Evolutionary conservation across 2,329 filamentous ascomycete genomes (phyloP).

Genomic region (Corinectria fuckeliana): DNA sequence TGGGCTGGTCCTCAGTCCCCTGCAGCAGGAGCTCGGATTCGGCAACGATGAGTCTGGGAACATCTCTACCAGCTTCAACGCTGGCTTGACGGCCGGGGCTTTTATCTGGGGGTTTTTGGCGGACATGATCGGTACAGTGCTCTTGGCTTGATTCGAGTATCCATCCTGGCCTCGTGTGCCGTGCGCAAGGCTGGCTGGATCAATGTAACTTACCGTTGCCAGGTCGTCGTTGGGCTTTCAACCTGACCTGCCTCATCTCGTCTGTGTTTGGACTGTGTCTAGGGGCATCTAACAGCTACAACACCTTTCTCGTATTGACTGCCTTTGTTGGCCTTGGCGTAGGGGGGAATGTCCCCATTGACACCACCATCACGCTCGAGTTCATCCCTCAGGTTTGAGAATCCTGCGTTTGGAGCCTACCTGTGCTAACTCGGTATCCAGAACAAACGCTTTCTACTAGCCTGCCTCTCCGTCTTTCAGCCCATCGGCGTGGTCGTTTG

Average conservation of each 20-base stretch:
- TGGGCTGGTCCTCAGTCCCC: constrained; percentile 58
- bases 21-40: constrained; percentile 65
- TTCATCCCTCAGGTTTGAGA: constrained; percentile 54
- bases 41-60: constrained; percentile 47
- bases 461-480: constrained; percentile 61
- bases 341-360: constrained; percentile 62
- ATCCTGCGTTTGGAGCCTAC: not conserved
- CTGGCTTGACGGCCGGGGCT: constrained; percentile 61
- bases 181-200: not conserved
- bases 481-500: constrained; percentile 61
- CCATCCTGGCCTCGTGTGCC: too few relatives aligned
- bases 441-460: constrained; percentile 57
- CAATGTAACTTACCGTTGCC: not conserved
- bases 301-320: constrained; percentile 58
- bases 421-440: not conserved
- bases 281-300: constrained; percentile 56
- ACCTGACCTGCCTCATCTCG: constrained; percentile 61
- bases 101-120: constrained; percentile 63
- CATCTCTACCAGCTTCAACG: constrained; percentile 61
- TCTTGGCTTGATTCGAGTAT: not conserved
- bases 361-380: constrained; percentile 62
- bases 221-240: constrained; percentile 63
- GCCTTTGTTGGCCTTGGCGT: constrained; percentile 61
- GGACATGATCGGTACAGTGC: constrained; percentile 51
- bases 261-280: constrained; percentile 60